Conservation (phyloP, 106 monocot genomes). For the Apostasia ramifera region DNA sequence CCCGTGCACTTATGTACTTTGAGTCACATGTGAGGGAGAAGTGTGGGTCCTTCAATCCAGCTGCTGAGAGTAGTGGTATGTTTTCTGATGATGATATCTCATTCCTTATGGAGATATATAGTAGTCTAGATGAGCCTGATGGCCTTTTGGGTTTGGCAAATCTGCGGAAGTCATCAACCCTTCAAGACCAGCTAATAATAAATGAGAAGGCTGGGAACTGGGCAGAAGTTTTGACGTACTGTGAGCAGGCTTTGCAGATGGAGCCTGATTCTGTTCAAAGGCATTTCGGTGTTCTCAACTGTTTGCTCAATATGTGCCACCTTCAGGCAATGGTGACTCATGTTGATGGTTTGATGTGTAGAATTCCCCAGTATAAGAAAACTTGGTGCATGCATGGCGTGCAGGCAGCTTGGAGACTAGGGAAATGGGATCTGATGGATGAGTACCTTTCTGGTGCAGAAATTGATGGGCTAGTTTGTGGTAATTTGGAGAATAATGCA, state of each 20-base stretch:
- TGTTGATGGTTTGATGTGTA: slow-evolving; percentile 85
- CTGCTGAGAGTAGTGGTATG: slow-evolving; percentile 58
- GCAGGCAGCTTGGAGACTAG: slow-evolving; percentile 97
- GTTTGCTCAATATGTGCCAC: slow-evolving; percentile 96
- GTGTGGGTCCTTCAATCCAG: slow-evolving; percentile 90
- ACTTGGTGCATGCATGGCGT: slow-evolving; percentile 98
- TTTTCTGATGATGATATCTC: slow-evolving; percentile 89
- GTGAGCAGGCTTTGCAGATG: slow-evolving; percentile 93
- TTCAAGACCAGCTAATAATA: slow-evolving; percentile 88
- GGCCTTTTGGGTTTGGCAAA: slow-evolving; percentile 88
- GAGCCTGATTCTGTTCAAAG: slow-evolving; percentile 82
- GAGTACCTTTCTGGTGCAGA: slow-evolving; percentile 70
- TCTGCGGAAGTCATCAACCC: slow-evolving; percentile 54
- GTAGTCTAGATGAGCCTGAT: slow-evolving; percentile 96
- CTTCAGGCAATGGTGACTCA: slow-evolving; percentile 99
- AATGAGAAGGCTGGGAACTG: slow-evolving; percentile 95
- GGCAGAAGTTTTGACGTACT: slow-evolving; percentile 89
- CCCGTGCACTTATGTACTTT: slow-evolving; percentile 87
- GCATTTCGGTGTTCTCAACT: slow-evolving; percentile 86
- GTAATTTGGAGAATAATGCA: slow-evolving; percentile 45
- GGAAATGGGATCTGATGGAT: slow-evolving; percentile 94
- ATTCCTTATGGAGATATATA: slow-evolving; percentile 97
- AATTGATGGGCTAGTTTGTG: slow-evolving; percentile 39
- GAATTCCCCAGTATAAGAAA: slow-evolving; percentile 80
- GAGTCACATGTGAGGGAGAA: slow-evolving; percentile 80